Conservation (phyloP, 805 yeast species). For the Kluyveromyces nonfermentans region DNA sequence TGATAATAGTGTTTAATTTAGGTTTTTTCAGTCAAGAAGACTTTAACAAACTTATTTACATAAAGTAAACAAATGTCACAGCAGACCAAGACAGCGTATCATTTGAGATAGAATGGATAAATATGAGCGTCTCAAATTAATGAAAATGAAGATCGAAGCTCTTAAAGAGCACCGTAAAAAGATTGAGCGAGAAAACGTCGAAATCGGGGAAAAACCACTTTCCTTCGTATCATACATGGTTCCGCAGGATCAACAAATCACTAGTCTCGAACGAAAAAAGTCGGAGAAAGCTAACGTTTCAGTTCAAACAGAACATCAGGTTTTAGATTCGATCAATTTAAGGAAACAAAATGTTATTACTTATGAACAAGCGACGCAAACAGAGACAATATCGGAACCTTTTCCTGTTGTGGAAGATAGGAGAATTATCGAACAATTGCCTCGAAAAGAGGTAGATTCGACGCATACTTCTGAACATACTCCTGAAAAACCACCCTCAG, state of each 20-base stretch:
- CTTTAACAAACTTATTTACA: too few species aligned
- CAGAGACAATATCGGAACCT: constrained; percentile 6
- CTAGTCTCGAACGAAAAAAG: not conserved
- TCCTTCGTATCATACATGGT: constrained; percentile 1
- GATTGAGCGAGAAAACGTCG: constrained; percentile 1
- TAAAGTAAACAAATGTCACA: not conserved
- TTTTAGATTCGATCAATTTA: not conserved
- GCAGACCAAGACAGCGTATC: not conserved
- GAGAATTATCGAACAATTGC: not conserved
- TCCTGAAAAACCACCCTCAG: not conserved
- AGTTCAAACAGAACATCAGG: constrained; percentile 16
- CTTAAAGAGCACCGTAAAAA: constrained; percentile 2
- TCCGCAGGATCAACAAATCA: not conserved
- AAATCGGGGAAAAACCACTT: not conserved
- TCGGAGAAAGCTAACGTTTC: constrained; percentile 10
- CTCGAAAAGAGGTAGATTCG: not conserved
- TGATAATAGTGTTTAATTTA: too few species aligned
- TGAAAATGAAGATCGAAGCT: constrained; percentile 3
- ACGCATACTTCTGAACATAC: not conserved
- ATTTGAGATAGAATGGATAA: not conserved
- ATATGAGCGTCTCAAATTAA: constrained; percentile 1
- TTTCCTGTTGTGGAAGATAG: not conserved
- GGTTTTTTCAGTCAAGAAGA: not conserved
- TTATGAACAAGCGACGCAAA: constrained; percentile 20
- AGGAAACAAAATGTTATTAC: constrained; percentile 9